Base-by-base conservation (phyloP, 768 basidiomycete species). In the Imleria badia region DNA sequence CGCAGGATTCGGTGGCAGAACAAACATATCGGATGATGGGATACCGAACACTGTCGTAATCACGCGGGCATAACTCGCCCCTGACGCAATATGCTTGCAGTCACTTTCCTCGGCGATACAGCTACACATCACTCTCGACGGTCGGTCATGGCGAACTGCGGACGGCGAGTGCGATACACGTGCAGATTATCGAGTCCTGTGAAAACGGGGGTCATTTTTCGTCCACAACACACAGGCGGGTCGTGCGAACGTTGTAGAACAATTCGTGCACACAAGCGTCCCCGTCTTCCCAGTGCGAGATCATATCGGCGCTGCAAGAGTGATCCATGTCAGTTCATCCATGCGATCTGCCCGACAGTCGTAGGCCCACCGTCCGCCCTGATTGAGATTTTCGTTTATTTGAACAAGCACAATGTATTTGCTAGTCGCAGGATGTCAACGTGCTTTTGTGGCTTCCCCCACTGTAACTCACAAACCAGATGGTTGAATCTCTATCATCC, bases 341-440 rank as follows among this genome's bases (percentile, higher is more conserved):
- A 55, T 51, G 52, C 45, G 35, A 39, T 47, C 47, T 29, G 36
- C 5, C n/a, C 22, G 35, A 48, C 23, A 29, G 33, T 45, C 29
- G 6, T 20, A 29, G 33, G 56, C 85, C 69, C 64, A 91, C 90
- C 89, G 83, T 66, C 89, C 89, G 52, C 90, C 91, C 70, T 94
- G 91, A 5, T 89, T 87, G 54, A 82, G 76, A 62, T 93, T 93
- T 76, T 91, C 90, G 67, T 83, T 88, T 57, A 91, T 84, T 66
- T 91, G 91, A 26, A 89, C 91, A 44, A 91, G 75, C 40, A 94
- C 91, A 53, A 92, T 83, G 66, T 91, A 94, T 77, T 94, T 94
- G 67, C 91, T 93, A 63, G 45, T 52, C 47, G 56, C 20, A 14
- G 45, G 48, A 43, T 45, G 58, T 66, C 57, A 70, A 54, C 47